Base-by-base conservation (phyloP, 495 filamentous ascomycete genomes). In the Penicillium turbatum region DNA sequence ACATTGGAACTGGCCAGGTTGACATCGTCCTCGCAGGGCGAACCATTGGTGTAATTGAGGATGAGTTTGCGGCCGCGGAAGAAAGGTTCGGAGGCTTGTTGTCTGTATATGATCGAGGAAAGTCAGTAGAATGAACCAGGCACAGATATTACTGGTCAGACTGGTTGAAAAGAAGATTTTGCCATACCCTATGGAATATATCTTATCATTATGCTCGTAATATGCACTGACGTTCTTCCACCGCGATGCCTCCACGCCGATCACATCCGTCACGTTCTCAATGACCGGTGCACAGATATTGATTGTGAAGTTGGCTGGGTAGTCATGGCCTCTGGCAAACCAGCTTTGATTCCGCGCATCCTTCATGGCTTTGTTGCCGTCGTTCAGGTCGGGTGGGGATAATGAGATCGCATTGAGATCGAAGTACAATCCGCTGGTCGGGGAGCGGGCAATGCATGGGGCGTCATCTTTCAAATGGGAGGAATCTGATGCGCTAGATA, bases 221-320 rank as follows among this genome's bases (percentile, higher is more conserved):
- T 82, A 96, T n/a, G 93, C 93, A 70, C 89, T 92, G 60, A 97
- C 80, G 66, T 96, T 95, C 73, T 75, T 77, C 84, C 85, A 90
- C 34, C 74, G 61, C 44, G 72, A 62, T 54, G 82, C 73, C 0
- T 86, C 77, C 11, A 97, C 70, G 0, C 84, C 88, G 13, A 83
- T 80, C 6, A 91, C 85, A 57, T 91, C 78, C 19, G 84, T 78
- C 16, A 92, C 68, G 27, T 80, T 69, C 58, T 95, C 88, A 30
- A 97, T 80, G 19, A 96, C 90, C 1, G 91, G 81, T 39, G 81
- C 86, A 70, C 95, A 99, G 59, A 99, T 86, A 63, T 99, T 99
- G 49, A 99, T 65, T 1, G 91, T 97, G 66, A 99, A 97, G 71
- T 97, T 97, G 12, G 86, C 81, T 21, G 78, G 78, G 63, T 95